These are phyloP conservation scores for Penicillium angulare DNA, from an alignment of 495 filamentous ascomycete genomes.

Conservation along the genomic window DNA sequence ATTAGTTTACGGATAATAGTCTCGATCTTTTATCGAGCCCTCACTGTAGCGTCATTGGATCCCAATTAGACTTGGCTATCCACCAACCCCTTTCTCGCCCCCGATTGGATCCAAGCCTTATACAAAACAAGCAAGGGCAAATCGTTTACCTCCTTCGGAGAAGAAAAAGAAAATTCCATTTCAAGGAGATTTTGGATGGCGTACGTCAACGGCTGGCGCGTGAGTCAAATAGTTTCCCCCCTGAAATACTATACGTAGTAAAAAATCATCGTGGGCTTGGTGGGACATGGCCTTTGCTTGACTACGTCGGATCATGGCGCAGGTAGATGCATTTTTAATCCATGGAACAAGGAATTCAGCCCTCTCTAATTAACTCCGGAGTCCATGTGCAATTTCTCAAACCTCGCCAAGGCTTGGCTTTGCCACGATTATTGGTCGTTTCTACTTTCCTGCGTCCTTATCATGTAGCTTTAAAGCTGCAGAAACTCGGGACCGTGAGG, in stretches of 20 bases:
- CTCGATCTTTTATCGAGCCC: slow-evolving; percentile 9
- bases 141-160: not conserved
- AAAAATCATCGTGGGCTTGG: too few relatives aligned
- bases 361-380: not conserved
- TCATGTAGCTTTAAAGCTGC: slow-evolving; percentile 11
- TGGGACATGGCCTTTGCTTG: not conserved
- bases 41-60: slow-evolving; percentile 12
- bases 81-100: slow-evolving; percentile 9
- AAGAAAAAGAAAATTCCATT: not conserved
- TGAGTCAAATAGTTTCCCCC: not conserved
- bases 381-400: slow-evolving; percentile 1
- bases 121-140: not conserved
- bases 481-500: slow-evolving; percentile 1
- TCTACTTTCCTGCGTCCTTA: slow-evolving; percentile 2
- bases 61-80: not conserved
- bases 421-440: slow-evolving; percentile 5
- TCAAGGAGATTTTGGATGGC: not conserved
- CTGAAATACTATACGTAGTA: not conserved
- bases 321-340: not conserved
- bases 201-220: not conserved
- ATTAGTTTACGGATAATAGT: slow-evolving; percentile 5
- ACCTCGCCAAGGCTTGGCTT: slow-evolving; percentile 9
- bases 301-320: not conserved
- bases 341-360: not conserved
- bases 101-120: slow-evolving; percentile 3